Base-by-base conservation (phyloP, 306 rosid species). In the Prosopis cineraria region DNA sequence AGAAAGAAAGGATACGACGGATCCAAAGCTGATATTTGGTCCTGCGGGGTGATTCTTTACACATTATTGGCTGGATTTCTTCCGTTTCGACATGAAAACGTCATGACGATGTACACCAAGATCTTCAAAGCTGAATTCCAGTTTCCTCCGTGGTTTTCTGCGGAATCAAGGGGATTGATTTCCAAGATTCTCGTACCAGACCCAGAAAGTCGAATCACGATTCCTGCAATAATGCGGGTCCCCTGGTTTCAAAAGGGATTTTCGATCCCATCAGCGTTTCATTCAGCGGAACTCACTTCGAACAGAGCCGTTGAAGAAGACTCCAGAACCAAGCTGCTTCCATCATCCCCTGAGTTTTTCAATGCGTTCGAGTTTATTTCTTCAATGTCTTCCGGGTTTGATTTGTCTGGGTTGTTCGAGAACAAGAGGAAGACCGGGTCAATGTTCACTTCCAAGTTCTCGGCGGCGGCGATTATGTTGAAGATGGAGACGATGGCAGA, bases 331-430 rank as follows among this genome's bases (percentile, higher is more conserved):
- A 78, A 83, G 79, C 55, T 71, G 1, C n/a, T n/a, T n/a, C n/a
- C n/a, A n/a, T 79, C 85, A 24, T 79, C 93, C 37, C 94, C 97
- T 0, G 89, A 83, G 31, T 93, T 86, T 73, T 90, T 87, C 85
- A 93, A 93, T 75, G 97, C 97, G 3, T 93, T 90, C 45, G 90
- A 93, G 74, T 82, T 93, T 7, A 89, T 93, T 5, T 84, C 97
- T 2, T 82, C 96, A 1, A 93, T 93, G 97, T 89, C 96, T 0
- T 87, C 93, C 2, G 97, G 96, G 10, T 90, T 93, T 47, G 93
- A 93, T 48, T 80, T 93, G 30, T 90, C 97, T 14, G 90, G 86
- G 14, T 80, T 93, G 83, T 90, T 93, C 73, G 92, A 90, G 87
- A 77, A 68, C 16, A 78, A 87, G 80, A 70, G 77, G 79, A 88